Conservation (phyloP, 2,329 filamentous ascomycete genomes). For the Microthyrium microscopicum region DNA sequence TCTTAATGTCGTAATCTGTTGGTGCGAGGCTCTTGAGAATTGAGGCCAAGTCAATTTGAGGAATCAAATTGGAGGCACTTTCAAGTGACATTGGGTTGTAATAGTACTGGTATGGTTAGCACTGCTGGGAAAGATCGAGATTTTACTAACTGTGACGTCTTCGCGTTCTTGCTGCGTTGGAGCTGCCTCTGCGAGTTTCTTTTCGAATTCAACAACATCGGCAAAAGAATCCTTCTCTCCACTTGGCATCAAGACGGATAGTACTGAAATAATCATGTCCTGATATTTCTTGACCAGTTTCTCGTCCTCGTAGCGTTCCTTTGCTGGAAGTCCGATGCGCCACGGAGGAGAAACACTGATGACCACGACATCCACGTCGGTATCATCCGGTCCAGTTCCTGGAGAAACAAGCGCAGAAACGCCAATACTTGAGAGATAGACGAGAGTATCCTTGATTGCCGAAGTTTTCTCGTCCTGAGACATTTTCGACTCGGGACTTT, state of each 20-base stretch:
- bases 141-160: slow-evolving; percentile 43
- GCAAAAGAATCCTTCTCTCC: slow-evolving; percentile 11
- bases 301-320: slow-evolving; percentile 20
- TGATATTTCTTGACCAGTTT: slow-evolving; percentile 20
- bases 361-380: slow-evolving; percentile 36
- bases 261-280: slow-evolving; percentile 14
- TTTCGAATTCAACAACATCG: slow-evolving; percentile 42
- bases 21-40: slow-evolving; percentile 38
- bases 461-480: slow-evolving; percentile 2
- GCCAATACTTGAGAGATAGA: slow-evolving; percentile 30
- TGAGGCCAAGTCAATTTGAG: slow-evolving; percentile 36
- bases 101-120: slow-evolving; percentile 35
- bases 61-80: slow-evolving; percentile 37
- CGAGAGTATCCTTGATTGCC: slow-evolving; percentile 27
- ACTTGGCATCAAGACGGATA: slow-evolving; percentile 18
- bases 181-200: slow-evolving; percentile 41
- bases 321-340: slow-evolving; percentile 24
- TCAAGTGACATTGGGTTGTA: slow-evolving; percentile 47
- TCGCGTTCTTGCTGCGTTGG: slow-evolving; percentile 41
- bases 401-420: slow-evolving; percentile 18
- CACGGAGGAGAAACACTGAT: slow-evolving; percentile 32
- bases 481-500: slow-evolving; percentile 6
- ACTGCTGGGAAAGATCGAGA: slow-evolving; percentile 10
- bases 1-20: slow-evolving; percentile 30
- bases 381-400: slow-evolving; percentile 27